Evolutionary conservation across 441 rosid species (phyloP).

Genomic region (Mallotus repandus): DNA sequence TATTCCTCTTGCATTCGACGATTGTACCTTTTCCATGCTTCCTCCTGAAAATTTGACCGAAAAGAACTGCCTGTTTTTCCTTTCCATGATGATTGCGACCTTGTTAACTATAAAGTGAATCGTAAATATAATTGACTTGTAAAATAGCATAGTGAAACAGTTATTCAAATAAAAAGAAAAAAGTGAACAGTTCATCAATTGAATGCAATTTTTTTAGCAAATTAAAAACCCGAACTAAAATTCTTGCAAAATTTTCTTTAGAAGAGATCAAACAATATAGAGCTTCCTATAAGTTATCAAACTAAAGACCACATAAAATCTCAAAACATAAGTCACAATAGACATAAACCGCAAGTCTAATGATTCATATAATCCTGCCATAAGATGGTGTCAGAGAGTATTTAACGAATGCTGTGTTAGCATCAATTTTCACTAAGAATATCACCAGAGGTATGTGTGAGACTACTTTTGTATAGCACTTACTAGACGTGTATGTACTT

Average conservation of each 20-base stretch:
- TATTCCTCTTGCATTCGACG: slow-evolving; percentile 91
- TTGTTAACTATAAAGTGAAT: slow-evolving; percentile 43
- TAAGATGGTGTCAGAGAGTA: not conserved
- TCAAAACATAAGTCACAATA: too few species aligned
- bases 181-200: too few species aligned
- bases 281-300: too few species aligned
- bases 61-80: slow-evolving; percentile 57
- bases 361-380: not conserved
- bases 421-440: not conserved
- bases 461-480: not conserved
- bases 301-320: not conserved
- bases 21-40: slow-evolving; percentile 81
- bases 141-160: not conserved
- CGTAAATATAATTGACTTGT: slow-evolving; percentile 28
- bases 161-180: too few species aligned
- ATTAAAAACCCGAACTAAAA: not conserved
- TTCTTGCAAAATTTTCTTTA: not conserved
- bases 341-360: not conserved
- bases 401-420: not conserved
- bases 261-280: not conserved
- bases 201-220: too few species aligned
- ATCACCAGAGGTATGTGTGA: not conserved
- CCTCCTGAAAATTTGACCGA: slow-evolving; percentile 77
- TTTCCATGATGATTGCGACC: slow-evolving; percentile 59
- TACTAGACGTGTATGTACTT: too few species aligned